phyloP scores from a whole-genome alignment of 805 yeast genomes.

The Cyberlindnera japonica region DNA sequence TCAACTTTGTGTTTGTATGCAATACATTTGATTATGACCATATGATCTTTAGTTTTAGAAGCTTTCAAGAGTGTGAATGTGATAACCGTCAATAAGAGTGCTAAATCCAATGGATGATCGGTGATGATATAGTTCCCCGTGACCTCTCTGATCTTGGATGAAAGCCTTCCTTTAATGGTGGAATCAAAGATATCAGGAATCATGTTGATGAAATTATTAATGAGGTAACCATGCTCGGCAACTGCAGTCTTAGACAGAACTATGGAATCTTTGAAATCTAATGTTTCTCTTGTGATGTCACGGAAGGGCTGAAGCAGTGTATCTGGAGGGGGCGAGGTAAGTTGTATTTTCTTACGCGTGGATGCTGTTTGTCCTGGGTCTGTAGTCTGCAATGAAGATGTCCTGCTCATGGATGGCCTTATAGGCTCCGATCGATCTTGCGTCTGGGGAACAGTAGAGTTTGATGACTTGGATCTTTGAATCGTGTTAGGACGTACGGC shows the following conservation, averaged over 20 bases:
- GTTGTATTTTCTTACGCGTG: neutral
- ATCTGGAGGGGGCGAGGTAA: neutral
- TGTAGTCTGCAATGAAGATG: neutral
- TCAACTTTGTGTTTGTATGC: constrained; percentile 7
- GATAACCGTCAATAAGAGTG: constrained; percentile 7
- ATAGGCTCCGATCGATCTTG: too few species aligned
- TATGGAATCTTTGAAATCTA: constrained; percentile 1
- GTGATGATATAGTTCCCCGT: constrained; percentile 9
- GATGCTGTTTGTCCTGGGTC: neutral
- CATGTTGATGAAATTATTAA: constrained; percentile 4
- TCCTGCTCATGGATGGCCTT: neutral
- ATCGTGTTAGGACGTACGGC: too few species aligned
- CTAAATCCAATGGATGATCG: constrained; percentile 7
- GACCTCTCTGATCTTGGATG: constrained; percentile 6
- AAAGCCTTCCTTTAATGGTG: constrained; percentile 5
- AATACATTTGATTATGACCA: constrained; percentile 4
- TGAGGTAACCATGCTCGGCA: constrained; percentile 11
- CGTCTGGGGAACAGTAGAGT: too few species aligned
- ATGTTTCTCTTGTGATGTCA: constrained; percentile 2
- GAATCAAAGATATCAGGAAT: constrained; percentile 11
- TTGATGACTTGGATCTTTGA: constrained; percentile 1
- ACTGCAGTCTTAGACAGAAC: constrained; percentile 4
- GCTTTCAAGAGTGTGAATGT: constrained; percentile 4
- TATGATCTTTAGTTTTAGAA: constrained; percentile 1
- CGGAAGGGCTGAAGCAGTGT: constrained; percentile 2